Base-by-base conservation (phyloP, 2,329 filamentous ascomycete genomes). In the Fusarium musae region DNA sequence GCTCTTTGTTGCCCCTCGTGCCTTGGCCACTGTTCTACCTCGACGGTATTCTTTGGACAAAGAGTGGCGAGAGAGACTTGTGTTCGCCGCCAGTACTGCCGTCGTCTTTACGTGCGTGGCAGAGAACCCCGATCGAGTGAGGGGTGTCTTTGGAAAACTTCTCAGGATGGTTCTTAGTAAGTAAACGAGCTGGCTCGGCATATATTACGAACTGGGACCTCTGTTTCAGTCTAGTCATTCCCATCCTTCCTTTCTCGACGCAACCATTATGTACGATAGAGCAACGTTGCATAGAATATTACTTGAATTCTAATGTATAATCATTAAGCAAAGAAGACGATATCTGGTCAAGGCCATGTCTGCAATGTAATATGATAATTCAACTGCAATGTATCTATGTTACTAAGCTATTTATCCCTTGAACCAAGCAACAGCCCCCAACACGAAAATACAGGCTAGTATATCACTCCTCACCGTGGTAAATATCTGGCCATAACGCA, bases 1-100 rank as follows among this genome's bases (percentile, higher is more conserved):
- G 13, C 86, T 96, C 43, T 97, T 97, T 79, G 93, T 96, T 47
- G 90, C 93, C 26, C 94, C 94, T 0, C 87, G 93, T 70, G 94
- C 94, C 19, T 84, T 93, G 70, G 93, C 92, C 13, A 93, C 92
- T 1, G 80, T 95, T 69, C 82, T 97, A 21, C 94, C 94, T 11
- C 85, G 94, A 68, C 85, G 88, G 44, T 97, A 96, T 80, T 79
- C 81, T 5, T 76, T 81, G 66, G 83, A 90, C 77, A 87, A 91
- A 81, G 88, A 92, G 84, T 92, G 90, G 90, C 85, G 88, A 58
- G 92, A 94, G 84, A 90, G 86, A 42, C 69, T 89, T 36, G 87
- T 87, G 2, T 95, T 95, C 81, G 90, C 92, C 1, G 79, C 87
- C 49, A 93, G 92, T 78, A 88, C 90, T 15, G 92, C 92, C 9